Evolutionary conservation across 2,329 filamentous ascomycete genomes (phyloP), one percentile per base, ranked within the genome.

Genomic region (Claviceps spartinae): DNA sequence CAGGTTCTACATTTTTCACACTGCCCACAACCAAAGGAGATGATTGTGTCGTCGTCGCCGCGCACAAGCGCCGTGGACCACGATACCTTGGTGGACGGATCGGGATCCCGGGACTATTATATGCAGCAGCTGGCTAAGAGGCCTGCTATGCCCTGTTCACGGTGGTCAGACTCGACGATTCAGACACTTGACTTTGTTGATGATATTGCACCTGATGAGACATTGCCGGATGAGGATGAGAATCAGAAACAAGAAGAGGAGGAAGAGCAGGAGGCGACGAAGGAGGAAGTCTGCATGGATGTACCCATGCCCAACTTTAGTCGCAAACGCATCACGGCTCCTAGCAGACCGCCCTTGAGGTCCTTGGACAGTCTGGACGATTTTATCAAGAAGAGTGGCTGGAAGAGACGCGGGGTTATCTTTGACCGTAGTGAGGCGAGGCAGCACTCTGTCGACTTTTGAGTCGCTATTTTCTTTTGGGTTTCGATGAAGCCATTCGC

Each of bases 161-260:
- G 64, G 52, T 72, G 69, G 69, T 72, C 69, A 41, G 69, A 69
- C 50, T 72, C 69, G 7, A 72, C 69, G 34, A 65, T 71, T 52
- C 61, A 67, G 54, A 61, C 62, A 2, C 51, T 63, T 24, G 58
- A 59, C 47, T 60, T 57, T 30, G 26, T 30, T 36, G 57, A 58
- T 24, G 48, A 51, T 20, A 5, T 47, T 9, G 43, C 55, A 11
- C 41, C 54, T 36, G 62, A 56, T 26, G 53, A 57, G 24, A 49
- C 50, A 45, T n/a, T 30, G 8, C 8, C 42, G 54, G 55, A 59
- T 44, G 52, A 49, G n/a, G 56, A 40, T 14, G 37, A 5, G 13
- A 14, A 40, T n/a, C 14, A 6, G 37, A 14, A 40, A 2, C 3
- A n/a, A 7, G 37, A n/a, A 3, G 38, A 41, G 2, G 40, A 41